Base-by-base conservation (phyloP, 192 early-diverging fungal genomes). In the Coemansia sp. region DNA sequence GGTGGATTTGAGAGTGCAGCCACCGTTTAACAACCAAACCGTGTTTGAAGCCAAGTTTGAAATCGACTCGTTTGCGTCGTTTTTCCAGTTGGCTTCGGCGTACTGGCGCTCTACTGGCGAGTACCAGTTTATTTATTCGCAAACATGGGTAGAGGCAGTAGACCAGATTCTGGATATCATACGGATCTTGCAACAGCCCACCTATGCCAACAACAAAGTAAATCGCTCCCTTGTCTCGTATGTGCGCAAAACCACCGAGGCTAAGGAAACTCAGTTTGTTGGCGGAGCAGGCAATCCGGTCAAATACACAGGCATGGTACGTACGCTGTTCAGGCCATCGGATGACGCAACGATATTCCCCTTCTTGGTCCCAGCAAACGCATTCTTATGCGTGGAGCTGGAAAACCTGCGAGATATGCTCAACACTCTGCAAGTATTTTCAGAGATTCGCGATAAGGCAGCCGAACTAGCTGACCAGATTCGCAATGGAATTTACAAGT, bases 31-130 rank as follows among this genome's bases (percentile, higher is more conserved):
- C 44, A 64, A 60, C 31, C 18, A 9, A 20, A 50, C 57, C 2
- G 72, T 75, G 47, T 75, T 69, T 44, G 72, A 89, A 56, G 76
- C 85, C 17, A 89, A 89, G 60, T 85, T 73, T 53, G 87, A 89
- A 52, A 61, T 89, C 30, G 87, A 89, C 72, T 87, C 85, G 11
- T 59, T 87, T 37, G 81, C 80, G 0, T 80, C 86, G 12, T 89
- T 88, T 20, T 62, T 89, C 36, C 72, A 83, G 23, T 39, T 87
- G 2, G 76, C 83, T 0, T 59, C 77, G 42, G 20, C 55, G 15
- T 88, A 81, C 51, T 87, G 81, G 73, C 43, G 58, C 7, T 46
- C 80, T 6, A 83, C 85, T 3, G 48, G 57, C 9, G 79, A 84
- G 28, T 38, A 53, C 11, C 54, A 42, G 32, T 76, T 82, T 56